Evolutionary conservation across 495 filamentous ascomycete genomes (phyloP), one percentile per base, ranked within the genome.

Genomic region (Trichoderma reesei): DNA sequence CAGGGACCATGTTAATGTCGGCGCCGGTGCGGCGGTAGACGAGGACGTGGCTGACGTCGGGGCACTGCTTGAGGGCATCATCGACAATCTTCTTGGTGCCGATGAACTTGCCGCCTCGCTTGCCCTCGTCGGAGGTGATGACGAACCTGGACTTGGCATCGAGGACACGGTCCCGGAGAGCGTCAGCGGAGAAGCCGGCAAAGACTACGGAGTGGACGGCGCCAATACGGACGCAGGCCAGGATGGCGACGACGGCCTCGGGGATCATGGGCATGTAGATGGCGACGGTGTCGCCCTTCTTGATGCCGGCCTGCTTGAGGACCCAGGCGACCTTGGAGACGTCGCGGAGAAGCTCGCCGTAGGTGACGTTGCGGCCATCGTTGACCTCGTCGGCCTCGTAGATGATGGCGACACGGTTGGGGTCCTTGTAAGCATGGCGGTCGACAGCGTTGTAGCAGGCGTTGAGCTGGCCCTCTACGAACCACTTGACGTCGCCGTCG

Each of bases 21-120:
- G 91, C 86, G 64, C 94, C 92, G 59, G 95, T 98, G 68, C 95
- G 91, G 83, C 95, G 95, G 83, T 85, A 98, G 63, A 98, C 95
- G 39, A 98, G 81, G 48, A 88, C 87, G 71, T 90, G 86, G 39
- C 79, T 82, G 61, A 98, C 90, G 68, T 93, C 90, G 33, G 95
- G 94, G 77, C 93, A 97, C 78, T 96, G 90, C 81, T 94, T 96
- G 61, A 99, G 84, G 51, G 94, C 94, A 74, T 98, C 95, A 71
- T 99, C 94, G 63, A 98, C 94, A 73, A 99, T 98, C 82, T 94
- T 94, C 86, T 99, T 98, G 64, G 95, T 98, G 61, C 91, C 92
- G 71, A 99, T 98, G 67, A 96, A 77, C 82, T 98, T 99, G 65
- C 94, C 94, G 72, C 95, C 94, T 69, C 95, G 89, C 83, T 93